Evolutionary conservation across 495 filamentous ascomycete genomes (phyloP), one percentile per base, ranked within the genome.

Genomic region (Aspergillus leporis): DNA sequence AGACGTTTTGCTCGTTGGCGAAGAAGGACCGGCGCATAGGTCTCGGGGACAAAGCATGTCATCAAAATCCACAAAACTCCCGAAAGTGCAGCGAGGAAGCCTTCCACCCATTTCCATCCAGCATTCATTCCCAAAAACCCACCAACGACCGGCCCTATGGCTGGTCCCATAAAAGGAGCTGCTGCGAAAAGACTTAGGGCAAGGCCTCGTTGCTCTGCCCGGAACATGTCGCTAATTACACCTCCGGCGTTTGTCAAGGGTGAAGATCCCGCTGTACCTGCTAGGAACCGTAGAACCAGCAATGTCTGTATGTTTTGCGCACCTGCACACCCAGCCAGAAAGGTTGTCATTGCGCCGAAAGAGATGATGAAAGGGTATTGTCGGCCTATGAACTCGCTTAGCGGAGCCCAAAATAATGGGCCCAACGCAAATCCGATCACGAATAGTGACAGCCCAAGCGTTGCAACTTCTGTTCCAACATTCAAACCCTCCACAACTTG

Each of bases 21-120:
- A 21, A 88, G 78, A 12, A 88, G 66, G 25, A 80, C 72, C 0
- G 83, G 84, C 2, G 78, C 77, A 63, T 85, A 87, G 0, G 86
- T 86, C 66, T 89, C 86, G 0, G 72, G 75, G 25, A 84, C 70
- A 50, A 81, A 73, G 13, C 83, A 12, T 12, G 77, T 13, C 0
- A 64, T 56, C 0, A 72, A 47, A 25, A 79, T 58, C 45, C 70
- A 62, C 23, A 61, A 32, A 5, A 59, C 0, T 3, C 61, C 64
- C 10, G 49, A 30, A 32, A 62, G 60, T 8, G 51, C 36, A 9
- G 53, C 57, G n/a, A 66, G 48, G 49, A 66, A 53, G 6, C 64
- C 57, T 23, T 55, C 56, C 22, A 46, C 22, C 58, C 59, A 85
- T 52, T 77, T 25, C 51, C 51, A 53, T 21, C n/a, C 51, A 6